Evolutionary conservation across 2,329 filamentous ascomycete genomes (phyloP).

Genomic region (Aspergillus sp.): DNA sequence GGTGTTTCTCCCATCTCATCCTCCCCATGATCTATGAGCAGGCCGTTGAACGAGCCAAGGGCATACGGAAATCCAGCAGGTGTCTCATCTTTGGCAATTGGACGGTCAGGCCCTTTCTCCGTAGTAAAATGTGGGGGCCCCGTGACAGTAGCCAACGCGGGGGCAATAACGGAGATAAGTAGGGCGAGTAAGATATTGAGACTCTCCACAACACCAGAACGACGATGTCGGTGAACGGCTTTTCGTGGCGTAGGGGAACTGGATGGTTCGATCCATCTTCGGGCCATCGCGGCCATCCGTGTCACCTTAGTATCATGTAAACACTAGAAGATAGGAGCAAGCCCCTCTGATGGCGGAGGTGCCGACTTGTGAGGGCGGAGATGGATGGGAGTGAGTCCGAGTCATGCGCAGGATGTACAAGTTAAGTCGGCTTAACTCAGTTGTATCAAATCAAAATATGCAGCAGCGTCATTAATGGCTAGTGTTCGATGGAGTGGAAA

Average conservation of each 20-base stretch:
- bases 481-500: neutral
- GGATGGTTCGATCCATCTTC: neutral
- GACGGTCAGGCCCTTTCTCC: slow-evolving; percentile 48
- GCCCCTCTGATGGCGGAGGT: slow-evolving; percentile 13
- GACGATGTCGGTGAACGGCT: slow-evolving; percentile 69
- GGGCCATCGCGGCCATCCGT: neutral
- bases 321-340: neutral
- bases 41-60: slow-evolving; percentile 30
- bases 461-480: neutral
- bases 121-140: slow-evolving; percentile 49
- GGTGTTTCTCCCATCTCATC: slow-evolving; percentile 31
- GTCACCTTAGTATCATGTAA: neutral
- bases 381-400: slow-evolving; percentile 1
- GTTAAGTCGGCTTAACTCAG: neutral
- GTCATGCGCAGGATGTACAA: neutral
- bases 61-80: slow-evolving; percentile 24
- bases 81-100: slow-evolving; percentile 40
- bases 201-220: slow-evolving; percentile 66
- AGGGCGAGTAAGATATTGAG: slow-evolving; percentile 61
- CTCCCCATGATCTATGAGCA: slow-evolving; percentile 30
- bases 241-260: slow-evolving; percentile 44
- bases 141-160: slow-evolving; percentile 65
- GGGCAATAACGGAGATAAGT: slow-evolving; percentile 60
- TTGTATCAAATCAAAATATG: neutral
- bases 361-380: slow-evolving; percentile 11